Conservation (phyloP, 371 early-diverging fungal genomes). For the Blakeslea trispora region DNA sequence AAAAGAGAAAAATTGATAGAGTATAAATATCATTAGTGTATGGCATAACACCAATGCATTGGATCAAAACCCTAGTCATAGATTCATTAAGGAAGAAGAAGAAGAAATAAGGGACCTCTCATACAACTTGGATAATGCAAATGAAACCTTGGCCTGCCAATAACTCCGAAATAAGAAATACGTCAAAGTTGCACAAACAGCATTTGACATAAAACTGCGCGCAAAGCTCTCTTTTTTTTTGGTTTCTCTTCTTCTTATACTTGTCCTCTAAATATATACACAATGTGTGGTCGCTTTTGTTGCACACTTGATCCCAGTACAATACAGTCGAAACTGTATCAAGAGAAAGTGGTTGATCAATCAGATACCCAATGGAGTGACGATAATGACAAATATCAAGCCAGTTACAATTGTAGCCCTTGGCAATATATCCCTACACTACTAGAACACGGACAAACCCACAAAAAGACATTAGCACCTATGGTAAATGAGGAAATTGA, state of each 20-base stretch:
- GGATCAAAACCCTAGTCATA: no score
- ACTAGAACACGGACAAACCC: slow-evolving; percentile 32
- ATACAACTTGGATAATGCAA: no score
- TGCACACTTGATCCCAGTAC: slow-evolving; percentile 35
- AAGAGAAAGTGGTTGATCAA: slow-evolving; percentile 31
- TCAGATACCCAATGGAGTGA: slow-evolving; percentile 40
- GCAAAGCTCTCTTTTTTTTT: neutral
- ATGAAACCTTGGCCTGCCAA: no score
- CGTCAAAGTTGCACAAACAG: no score
- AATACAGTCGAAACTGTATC: slow-evolving; percentile 32
- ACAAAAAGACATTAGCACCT: slow-evolving; percentile 41
- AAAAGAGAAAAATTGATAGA: no score
- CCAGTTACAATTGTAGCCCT: slow-evolving; percentile 65
- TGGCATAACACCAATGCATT: no score
- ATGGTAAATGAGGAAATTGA: slow-evolving; percentile 49
- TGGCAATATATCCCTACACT: slow-evolving; percentile 58
- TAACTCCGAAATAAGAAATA: no score
- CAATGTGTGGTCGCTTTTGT: slow-evolving; percentile 50
- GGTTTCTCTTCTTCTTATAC: neutral
- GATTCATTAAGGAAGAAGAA: no score
- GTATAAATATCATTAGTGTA: no score
- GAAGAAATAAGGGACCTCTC: no score
- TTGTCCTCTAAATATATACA: slow-evolving; percentile 3
- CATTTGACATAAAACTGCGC: neutral
- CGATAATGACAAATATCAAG: slow-evolving; percentile 37